Evolutionary conservation across 805 yeast species (phyloP).

Genomic region (Pichia membranifaciens): DNA sequence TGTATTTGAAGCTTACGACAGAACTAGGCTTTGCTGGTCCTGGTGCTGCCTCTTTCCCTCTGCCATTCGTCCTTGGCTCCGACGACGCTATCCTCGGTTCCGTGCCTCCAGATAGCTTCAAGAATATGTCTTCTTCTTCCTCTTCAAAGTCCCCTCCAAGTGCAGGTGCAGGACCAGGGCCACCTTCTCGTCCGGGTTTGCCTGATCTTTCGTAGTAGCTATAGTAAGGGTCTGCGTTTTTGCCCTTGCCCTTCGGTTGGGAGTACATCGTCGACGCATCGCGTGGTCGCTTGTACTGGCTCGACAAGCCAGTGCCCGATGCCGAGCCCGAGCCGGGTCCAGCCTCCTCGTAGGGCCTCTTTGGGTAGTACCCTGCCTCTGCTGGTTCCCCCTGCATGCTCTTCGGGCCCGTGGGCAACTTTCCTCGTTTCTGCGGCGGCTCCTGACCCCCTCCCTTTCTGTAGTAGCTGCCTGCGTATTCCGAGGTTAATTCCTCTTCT

Average conservation of each 20-base stretch:
- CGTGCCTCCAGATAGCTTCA: conserved; percentile 3
- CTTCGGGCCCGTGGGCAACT: conserved; percentile 15
- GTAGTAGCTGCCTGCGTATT: too few species aligned
- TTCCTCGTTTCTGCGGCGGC: neutral
- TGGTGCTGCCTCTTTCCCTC: too few species aligned
- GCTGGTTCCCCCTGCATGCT: conserved; percentile 1
- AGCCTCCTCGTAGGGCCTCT: neutral
- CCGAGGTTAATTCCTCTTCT: neutral
- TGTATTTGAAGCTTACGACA: conserved; percentile 2
- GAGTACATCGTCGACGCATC: too few species aligned
- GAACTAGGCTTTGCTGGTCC: too few species aligned
- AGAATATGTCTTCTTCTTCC: conserved; percentile 13
- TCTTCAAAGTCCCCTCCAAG: neutral
- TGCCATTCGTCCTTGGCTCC: too few species aligned
- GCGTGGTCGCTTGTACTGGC: neutral
- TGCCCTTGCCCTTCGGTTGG: neutral
- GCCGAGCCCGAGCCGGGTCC: too few species aligned
- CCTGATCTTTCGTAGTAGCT: neutral
- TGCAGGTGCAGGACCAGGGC: neutral
- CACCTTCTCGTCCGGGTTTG: neutral
- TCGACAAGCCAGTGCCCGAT: too few species aligned
- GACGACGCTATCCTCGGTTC: neutral
- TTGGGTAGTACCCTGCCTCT: neutral
- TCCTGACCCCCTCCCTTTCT: too few species aligned
- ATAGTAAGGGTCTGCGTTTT: neutral